Base-by-base conservation (phyloP, 208 protist genomes). In the Leishmania tropica region DNA sequence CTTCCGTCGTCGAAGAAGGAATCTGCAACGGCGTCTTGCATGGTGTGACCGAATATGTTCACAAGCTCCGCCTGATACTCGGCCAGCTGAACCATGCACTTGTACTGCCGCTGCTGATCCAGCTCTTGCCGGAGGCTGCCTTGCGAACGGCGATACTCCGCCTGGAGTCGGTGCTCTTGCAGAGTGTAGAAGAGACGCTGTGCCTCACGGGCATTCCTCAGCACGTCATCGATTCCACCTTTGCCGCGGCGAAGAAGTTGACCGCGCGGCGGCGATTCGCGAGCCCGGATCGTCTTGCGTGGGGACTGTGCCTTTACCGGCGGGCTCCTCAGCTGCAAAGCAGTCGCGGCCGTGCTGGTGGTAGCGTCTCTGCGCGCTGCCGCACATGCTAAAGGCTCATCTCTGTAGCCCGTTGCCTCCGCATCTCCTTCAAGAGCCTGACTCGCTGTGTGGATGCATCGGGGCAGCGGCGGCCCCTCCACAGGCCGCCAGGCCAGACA, bases 11-110 rank as follows among this genome's bases (percentile, higher is more conserved):
- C 83, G 47, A 85, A 89, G 56, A 94, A 93, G 3, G 48, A 68
- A 64, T 93, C 89, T 0, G 37, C 51, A 48, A 95, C 75, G 56
- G 91, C 87, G 47, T 93, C 78, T 13, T 81, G 77, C 85, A 95
- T 87, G 19, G 77, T 84, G 15, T 86, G 88, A 2, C 89, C 91
- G 54, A 85, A 93, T 37, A 91, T 75, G 60, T 92, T 85, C 48
- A 92, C 89, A 17, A 95, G 83, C 51, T 95, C 91, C 54, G 89
- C 86, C 71, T 95, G 87, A 74, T 92, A 92, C 40, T 86, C 84
- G 0, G 81, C 77, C 28, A 92, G 78, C 19, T 76, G 47, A 24
- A 81, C 83, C 79, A 86, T 84, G 19, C 85, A 81, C n/a, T 88
- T 88, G 62, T 86, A 84, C 42, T 85, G 54, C 17, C 81, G 76